Evolutionary conservation across 2,329 filamentous ascomycete genomes (phyloP).

Genomic region (Diaporthe humulicola): DNA sequence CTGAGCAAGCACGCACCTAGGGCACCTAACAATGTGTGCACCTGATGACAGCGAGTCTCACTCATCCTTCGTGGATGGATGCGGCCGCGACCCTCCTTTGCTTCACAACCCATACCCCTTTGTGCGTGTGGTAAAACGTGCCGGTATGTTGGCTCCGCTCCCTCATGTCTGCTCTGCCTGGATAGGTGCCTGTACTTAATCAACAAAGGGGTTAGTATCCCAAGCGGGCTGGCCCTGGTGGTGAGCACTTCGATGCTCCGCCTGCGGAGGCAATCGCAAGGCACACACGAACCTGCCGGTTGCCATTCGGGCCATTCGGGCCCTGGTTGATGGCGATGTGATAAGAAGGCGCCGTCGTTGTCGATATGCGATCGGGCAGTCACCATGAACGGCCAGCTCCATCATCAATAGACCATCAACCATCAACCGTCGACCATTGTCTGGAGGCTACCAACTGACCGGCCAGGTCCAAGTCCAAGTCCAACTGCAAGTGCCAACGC

Average conservation of each 20-base stretch:
- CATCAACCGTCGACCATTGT: neutral
- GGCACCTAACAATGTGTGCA: neutral
- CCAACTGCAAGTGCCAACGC: neutral
- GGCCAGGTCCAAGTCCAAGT: conserved; percentile 14
- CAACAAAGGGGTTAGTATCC: conserved; percentile 5
- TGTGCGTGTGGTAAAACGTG: conserved; percentile 6
- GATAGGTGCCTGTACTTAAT: neutral
- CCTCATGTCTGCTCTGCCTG: conserved; percentile 9
- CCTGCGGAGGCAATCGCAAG: neutral
- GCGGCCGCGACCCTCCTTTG: conserved; percentile 14
- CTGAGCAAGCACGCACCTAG: neutral
- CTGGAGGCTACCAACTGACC: conserved; percentile 5
- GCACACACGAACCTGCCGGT: neutral
- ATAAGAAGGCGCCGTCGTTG: conserved; percentile 24
- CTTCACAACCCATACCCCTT: neutral
- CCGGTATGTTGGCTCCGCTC: conserved; percentile 18
- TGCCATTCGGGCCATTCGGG: too few relatives aligned
- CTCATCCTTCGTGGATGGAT: conserved; percentile 8
- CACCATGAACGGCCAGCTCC: neutral
- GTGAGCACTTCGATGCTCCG: conserved; percentile 3
- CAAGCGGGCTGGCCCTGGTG: neutral
- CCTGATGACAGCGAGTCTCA: conserved; percentile 3
- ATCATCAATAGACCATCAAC: neutral
- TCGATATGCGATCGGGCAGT: neutral
- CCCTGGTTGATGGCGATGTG: neutral